phyloP scores from a whole-genome alignment of 2,329 filamentous ascomycete genomes.

The Sarocladium oryzae region DNA sequence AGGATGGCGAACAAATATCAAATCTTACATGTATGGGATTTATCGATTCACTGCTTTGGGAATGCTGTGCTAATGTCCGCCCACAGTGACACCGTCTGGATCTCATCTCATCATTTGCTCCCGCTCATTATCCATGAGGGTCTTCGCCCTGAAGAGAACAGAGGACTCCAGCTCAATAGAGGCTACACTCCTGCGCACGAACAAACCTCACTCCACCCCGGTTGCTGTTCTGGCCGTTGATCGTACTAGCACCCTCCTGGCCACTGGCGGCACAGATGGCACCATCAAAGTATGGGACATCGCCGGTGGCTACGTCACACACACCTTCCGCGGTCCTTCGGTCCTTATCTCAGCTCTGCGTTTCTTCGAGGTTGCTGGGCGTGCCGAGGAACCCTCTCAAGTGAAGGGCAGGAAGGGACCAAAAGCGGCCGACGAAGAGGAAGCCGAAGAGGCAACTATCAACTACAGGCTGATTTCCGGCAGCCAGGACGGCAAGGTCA shows the following conservation, averaged over 20 bases:
- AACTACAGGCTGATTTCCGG: constrained; percentile 81
- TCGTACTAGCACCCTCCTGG: constrained; percentile 78
- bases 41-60: constrained; percentile 14
- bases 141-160: constrained; percentile 65
- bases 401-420: constrained; percentile 29
- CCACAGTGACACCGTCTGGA: constrained; percentile 75
- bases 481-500: constrained; percentile 87
- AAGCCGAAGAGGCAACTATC: constrained; percentile 34
- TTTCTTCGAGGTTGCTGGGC: constrained; percentile 72
- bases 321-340: constrained; percentile 90
- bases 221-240: constrained; percentile 84
- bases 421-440: constrained; percentile 25
- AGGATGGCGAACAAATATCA: constrained; percentile 77
- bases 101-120: constrained; percentile 89
- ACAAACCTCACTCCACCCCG: constrained; percentile 87
- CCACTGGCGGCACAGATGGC: constrained; percentile 89
- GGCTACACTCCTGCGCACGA: constrained; percentile 63
- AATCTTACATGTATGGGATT: constrained; percentile 52
- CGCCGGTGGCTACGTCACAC: constrained; percentile 79
- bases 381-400: constrained; percentile 20
- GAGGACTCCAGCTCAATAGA: constrained; percentile 52
- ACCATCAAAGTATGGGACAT: constrained; percentile 98
- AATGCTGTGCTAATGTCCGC: constrained; percentile 14
- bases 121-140: constrained; percentile 90
- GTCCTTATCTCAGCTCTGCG: constrained; percentile 84